Base-by-base conservation (phyloP, 169 alveolate genomes). In the Plasmodium yoelii region DNA sequence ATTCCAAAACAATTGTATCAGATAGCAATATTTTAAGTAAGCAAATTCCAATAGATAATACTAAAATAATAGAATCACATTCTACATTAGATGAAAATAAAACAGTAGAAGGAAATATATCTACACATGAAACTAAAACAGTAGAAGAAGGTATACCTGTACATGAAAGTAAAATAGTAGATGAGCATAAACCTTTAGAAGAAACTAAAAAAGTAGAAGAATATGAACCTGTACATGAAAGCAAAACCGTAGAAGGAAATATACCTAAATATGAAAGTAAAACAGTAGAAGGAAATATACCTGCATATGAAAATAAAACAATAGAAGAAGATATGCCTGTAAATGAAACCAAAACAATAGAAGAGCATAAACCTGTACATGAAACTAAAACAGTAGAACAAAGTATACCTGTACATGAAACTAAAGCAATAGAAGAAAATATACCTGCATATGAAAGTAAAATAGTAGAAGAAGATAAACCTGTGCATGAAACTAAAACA, bases 71-170 rank as follows among this genome's bases (percentile, higher is more conserved):
- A 47, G 64, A 19, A 18, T 12, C 19, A 19, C 63, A 56, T 18
- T 49, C 57, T 24, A 57, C 87, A 49, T 28, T 28, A 28, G 28
- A 42, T 49, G 87, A 49, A 59, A 22, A 15, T 15, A 56, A n/a
- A 39, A 46, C 7, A 8, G 6, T 13, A 44, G 15, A 2, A 13
- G 12, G 5, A 15, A 15, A 73, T 51, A 51, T 6, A 51, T 6
- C 22, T 12, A 6, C 7, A 2, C 18, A 3, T 51, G 59, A 51
- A 51, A 51, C 18, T 70, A 24, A 28, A 49, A 24, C 0, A 69
- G 22, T 13, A n/a, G 39, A 19, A 10, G 80, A 42, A 6, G 46
- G 0, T 19, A 67, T 6, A 22, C 7, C n/a, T 13, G n/a, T 5
- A 44, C 0, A 3, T 15, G 26, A 51, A 18, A n/a, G 15, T 22